Percentiles rank a stretch among this genome's conserved stretches.
Conservation (phyloP, 2,329 filamentous ascomycete species). For the Pestalotiopsis sp. region DNA sequence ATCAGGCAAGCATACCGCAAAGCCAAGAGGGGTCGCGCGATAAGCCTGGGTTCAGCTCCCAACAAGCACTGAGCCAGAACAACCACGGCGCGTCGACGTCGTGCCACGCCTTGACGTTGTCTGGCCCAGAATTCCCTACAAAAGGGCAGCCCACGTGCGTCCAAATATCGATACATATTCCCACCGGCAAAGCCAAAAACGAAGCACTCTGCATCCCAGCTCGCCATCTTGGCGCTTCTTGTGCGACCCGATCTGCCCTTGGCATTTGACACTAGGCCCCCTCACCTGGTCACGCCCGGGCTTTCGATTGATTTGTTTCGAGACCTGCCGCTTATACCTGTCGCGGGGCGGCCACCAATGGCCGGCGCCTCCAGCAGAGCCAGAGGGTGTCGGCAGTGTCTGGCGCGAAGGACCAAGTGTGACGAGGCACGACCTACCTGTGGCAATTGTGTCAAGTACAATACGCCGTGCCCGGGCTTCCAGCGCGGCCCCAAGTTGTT, state of each 20-base stretch:
- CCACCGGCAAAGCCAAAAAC: not conserved
- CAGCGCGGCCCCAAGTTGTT: conserved; percentile 12
- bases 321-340: not conserved
- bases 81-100: not conserved
- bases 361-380: conserved; percentile 1
- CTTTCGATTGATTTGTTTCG: not conserved
- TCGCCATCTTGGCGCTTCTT: not conserved
- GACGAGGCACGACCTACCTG: conserved; percentile 14
- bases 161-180: conserved; percentile 5
- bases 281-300: not conserved
- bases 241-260: not conserved
- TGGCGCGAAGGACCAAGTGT: conserved; percentile 12
- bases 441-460: conserved; percentile 12
- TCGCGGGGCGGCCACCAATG: not conserved
- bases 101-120: not conserved
- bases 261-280: not conserved
- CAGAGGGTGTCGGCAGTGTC: conserved; percentile 9
- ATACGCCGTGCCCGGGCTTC: conserved; percentile 13
- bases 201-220: not conserved
- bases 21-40: not conserved
- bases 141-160: not conserved
- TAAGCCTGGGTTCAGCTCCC: not conserved
- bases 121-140: not conserved
- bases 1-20: not conserved
- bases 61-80: not conserved